A percentile compares a stretch with the other conserved stretches of the same genome.
phyloP scores from a whole-genome alignment of 345 rosid genomes.

The Schrenkiella parvula region DNA sequence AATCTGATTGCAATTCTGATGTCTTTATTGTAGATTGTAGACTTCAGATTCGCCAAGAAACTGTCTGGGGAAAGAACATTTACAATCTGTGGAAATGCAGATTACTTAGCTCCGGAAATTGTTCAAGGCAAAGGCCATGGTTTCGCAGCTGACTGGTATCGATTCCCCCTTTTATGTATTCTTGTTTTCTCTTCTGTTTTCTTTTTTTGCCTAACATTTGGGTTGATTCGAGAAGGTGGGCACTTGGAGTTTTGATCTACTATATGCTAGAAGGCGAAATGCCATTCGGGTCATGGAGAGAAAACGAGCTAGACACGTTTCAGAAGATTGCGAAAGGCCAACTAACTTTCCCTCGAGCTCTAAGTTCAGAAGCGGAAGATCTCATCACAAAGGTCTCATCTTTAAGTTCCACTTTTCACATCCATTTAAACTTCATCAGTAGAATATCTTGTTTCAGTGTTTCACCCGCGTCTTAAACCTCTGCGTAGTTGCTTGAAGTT shows the following conservation, averaged over 20 bases:
- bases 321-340: conserved; percentile 83
- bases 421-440: neutral
- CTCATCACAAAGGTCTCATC: conserved; percentile 65
- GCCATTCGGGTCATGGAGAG: conserved; percentile 92
- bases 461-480: neutral
- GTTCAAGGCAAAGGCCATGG: conserved; percentile 90
- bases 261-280: conserved; percentile 75
- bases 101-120: conserved; percentile 84
- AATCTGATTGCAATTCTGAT: neutral
- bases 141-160: conserved; percentile 80
- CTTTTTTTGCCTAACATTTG: neutral
- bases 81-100: conserved; percentile 84
- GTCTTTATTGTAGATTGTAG: conserved; percentile 52
- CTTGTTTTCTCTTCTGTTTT: neutral
- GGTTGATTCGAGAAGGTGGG: conserved; percentile 59
- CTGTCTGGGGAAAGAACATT: conserved; percentile 64
- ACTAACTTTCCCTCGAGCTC: conserved; percentile 48
- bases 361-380: conserved; percentile 65
- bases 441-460: neutral
- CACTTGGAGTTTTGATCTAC: conserved; percentile 77
- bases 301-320: conserved; percentile 62
- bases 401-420: conserved; percentile 1
- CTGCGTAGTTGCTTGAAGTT: conserved; percentile 66
- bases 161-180: neutral
- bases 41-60: conserved; percentile 84